Evolutionary conservation across 148 eudicot genomes (phyloP), one percentile per base, ranked within the genome.

Genomic region (Spergularia marina): DNA sequence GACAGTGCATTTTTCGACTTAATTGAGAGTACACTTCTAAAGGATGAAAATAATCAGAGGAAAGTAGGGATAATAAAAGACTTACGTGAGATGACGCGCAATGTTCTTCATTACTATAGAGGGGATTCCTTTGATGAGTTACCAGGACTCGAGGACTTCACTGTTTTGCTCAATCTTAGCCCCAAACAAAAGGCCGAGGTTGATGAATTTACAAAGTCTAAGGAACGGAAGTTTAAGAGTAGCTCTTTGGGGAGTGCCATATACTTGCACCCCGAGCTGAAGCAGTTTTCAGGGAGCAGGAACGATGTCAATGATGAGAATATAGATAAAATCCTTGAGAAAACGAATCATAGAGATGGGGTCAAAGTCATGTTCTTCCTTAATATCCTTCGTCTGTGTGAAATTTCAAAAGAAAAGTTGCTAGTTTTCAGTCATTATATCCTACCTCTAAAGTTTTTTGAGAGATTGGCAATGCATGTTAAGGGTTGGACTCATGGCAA

Each of bases 61-160:
- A 91, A 88, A 78, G 77, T 72, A 21, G 79, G 82, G 11, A 86
- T 93, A 53, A 91, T 93, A 53, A 83, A 79, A 77, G 90, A 86
- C 76, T 82, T 91, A 44, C 82, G 96, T 6, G 92, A 93, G 82
- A 91, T 93, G 96, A 93, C 96, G 2, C 65, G 84, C 55, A 83
- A 80, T 25, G 91, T 93, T 76, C 88, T 93, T 70, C 98, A 93
- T 70, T 93, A 89, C 66, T 91, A 91, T 77, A 88, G 82, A 76
- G 98, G 96, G 11, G 96, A 91, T 79, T 91, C 82, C 75, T 82
- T 89, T 68, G 96, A 91, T 77, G 96, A 91, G 77, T 82, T 93
- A 10, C 98, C 98, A 1, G 96, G 98, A 17, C 89, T 87, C 53
- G 75, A 83, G 7, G 98, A 93, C 74, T 91, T 89, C 47, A 85